Evolutionary conservation across 305 asterid species (phyloP), one percentile per base, ranked within the genome.

Genomic region (Rubia occidens): DNA sequence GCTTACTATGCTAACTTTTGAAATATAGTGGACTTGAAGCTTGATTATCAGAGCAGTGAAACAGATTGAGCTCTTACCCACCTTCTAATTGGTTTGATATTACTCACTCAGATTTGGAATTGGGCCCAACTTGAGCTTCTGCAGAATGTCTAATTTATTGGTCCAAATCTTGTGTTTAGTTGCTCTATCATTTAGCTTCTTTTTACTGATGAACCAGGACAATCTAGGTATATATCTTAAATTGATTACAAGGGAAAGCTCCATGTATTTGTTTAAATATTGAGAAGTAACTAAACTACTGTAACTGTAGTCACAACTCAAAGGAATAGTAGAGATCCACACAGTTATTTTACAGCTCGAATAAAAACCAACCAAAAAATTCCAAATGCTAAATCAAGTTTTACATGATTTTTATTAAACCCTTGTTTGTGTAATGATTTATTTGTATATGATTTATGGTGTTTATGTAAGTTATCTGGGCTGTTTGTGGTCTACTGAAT

Each of bases 121-220:
- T 32, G 24, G 2, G 15, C 66, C 66, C 66, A 15, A 15, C 47
- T 62, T 39, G 68, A 8, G 32, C 53, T 64, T 64, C 68, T 40
- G 68, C 20, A 40, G 13, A 17, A 13, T 64, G n/a, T 18, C 68
- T 24, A n/a, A 5, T 15, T 20, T 64, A 21, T 64, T 64, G 29
- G 51, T 64, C 26, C 45, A 18, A 32, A 40, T 45, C 5, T 64
- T 8, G 4, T 35, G 18, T 62, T 62, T 6, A 59, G 6, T 39
- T 37, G 66, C 20, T 26, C 67, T 39, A 17, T n/a, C 49, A n/a
- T 17, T 37, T 61, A 35, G 26, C 49, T 13, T 17, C 43, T 37
- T 43, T 62, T 20, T 29, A 1, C 43, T 32, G 43, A 39, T 37
- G 67, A 62, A 43, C 26, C 17, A 37, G 43, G 5, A 21, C 47